A percentile compares a stretch with the other conserved stretches of the same genome.
phyloP scores from a whole-genome alignment of 2,329 filamentous ascomycete genomes.

The Parafenestella ontariensis region DNA sequence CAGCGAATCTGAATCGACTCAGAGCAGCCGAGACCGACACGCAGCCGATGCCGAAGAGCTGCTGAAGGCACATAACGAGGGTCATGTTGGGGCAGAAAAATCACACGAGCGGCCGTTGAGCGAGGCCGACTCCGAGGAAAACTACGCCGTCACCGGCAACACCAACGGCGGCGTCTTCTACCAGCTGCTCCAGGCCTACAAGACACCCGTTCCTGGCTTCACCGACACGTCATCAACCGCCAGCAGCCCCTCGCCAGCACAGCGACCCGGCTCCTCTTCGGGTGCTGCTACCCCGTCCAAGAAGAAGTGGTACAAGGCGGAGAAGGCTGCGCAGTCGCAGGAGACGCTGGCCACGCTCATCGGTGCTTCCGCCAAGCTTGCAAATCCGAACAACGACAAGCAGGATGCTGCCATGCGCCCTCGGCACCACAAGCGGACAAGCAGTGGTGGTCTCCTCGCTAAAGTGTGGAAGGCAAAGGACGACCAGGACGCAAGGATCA shows the following conservation, averaged over 20 bases:
- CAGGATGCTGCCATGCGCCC: slow-evolving; percentile 20
- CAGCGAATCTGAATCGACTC: slow-evolving; percentile 19
- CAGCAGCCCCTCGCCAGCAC: slow-evolving; percentile 23
- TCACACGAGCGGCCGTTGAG: slow-evolving; percentile 4
- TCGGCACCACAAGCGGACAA: slow-evolving; percentile 27
- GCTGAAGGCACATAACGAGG: slow-evolving; percentile 24
- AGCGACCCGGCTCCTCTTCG: slow-evolving; percentile 22
- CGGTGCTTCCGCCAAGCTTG: slow-evolving; percentile 37
- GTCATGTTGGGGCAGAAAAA: slow-evolving; percentile 2
- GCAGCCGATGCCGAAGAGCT: slow-evolving; percentile 31
- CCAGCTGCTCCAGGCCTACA: slow-evolving; percentile 42
- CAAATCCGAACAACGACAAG: slow-evolving; percentile 36
- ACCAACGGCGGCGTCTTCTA: slow-evolving; percentile 41
- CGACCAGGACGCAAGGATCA: slow-evolving; percentile 63
- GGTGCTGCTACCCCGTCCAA: slow-evolving; percentile 34
- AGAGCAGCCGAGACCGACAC: slow-evolving; percentile 17
- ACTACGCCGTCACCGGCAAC: slow-evolving; percentile 37
- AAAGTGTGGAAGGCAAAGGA: slow-evolving; percentile 39
- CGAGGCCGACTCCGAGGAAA: slow-evolving; percentile 21
- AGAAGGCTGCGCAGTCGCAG: slow-evolving; percentile 33
- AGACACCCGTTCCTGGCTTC: slow-evolving; percentile 25
- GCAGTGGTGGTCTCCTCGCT: slow-evolving; percentile 31
- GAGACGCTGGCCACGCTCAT: slow-evolving; percentile 41
- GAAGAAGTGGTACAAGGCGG: slow-evolving; percentile 41
- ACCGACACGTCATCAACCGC: slow-evolving; percentile 22